Base-by-base conservation (phyloP, 106 monocot species). In the Narthecium ossifragum region DNA sequence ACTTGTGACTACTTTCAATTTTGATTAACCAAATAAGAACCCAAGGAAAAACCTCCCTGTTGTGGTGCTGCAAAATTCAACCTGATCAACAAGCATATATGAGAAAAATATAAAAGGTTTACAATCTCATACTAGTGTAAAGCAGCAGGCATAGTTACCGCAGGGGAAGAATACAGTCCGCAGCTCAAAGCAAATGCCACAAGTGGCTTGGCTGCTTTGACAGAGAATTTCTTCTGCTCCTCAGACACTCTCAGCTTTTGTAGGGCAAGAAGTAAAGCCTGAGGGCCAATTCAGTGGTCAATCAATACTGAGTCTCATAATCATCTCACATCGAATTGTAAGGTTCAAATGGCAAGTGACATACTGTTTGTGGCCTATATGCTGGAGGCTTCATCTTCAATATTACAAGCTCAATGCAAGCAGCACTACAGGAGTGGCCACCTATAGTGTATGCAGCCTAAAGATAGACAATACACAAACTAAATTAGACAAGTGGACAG, bases 391-490 rank as follows among this genome's bases (percentile, higher is more conserved):
- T 93, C 78, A 88, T 82, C 70, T 85, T 93, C 39, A 93, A 57
- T 34, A 93, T 68, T 26, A 73, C 76, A 76, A 82, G 87, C 60
- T 93, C 79, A 30, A 93, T 88, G 64, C 78, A 76, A 61, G 84
- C 79, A 73, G 92, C 92, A 64, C 69, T 93, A 53, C 76, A 82
- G 46, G 84, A 85, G 41, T 88, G 79, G 4, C 92, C 92, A 26
- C 84, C 88, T 46, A 93, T 74, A 34, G 79, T 93, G 34, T 93
- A 93, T 51, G 81, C 81, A 43, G 92, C 92, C 92, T 93, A 76
- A 51, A 20, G 25, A 64, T 49, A 18, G 38, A 17, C 15, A 31
- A 20, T n/a, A n/a, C n/a, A n/a, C n/a, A n/a, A n/a, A n/a, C n/a
- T n/a, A n/a, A n/a, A n/a, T n/a, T n/a, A n/a, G n/a, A n/a, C n/a